Base-by-base conservation (phyloP, 768 basidiomycete species). In the Tulasnella sp. region DNA sequence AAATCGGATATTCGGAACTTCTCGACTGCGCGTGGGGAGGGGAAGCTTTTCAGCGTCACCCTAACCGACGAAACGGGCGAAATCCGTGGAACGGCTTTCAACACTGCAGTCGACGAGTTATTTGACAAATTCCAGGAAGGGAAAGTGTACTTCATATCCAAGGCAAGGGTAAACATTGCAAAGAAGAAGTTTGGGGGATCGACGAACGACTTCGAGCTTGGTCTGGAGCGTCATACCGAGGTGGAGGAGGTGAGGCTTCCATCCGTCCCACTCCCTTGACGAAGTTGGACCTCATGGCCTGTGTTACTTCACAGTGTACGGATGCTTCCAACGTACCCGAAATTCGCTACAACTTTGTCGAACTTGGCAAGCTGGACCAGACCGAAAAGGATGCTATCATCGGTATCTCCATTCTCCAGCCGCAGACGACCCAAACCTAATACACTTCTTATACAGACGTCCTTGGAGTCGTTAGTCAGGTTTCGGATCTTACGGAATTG, bases 141-240 rank as follows among this genome's bases (percentile, higher is more conserved):
- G 75, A 96, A 96, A 84, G 96, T 97, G 11, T 99, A 96, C 85
- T 96, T 89, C 84, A 89, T 99, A 78, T 96, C 96, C 0, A 94
- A 93, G 84, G 98, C 94, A 7, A 91, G 95, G 75, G 93, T 99
- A 84, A 95, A 96, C 84, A 91, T 98, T 20, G 97, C 97, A 44
- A 99, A 98, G 88, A 98, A 96, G 87, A 97, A 98, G 86, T 99
- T 97, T 86, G 93, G 91, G 46, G 96, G 94, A 84, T 86, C 97
- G 75, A 87, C 89, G 82, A 98, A 97, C 84, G 97, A 99, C 84
- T 99, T 98, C 84, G 97, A 99, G 85, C 90, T 99, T 82, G 89
- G 88, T 75, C 88, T 99, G n/a, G 95, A 96, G 82, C 91, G 90
- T 81, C 89, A 90, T 80, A 96, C 96, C 0, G 94, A 94, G 81